Percentiles rank a stretch among this genome's conserved stretches.
phyloP scores from a whole-genome alignment of 1,284 basidiomycete species.

The Irpex lacteus region DNA sequence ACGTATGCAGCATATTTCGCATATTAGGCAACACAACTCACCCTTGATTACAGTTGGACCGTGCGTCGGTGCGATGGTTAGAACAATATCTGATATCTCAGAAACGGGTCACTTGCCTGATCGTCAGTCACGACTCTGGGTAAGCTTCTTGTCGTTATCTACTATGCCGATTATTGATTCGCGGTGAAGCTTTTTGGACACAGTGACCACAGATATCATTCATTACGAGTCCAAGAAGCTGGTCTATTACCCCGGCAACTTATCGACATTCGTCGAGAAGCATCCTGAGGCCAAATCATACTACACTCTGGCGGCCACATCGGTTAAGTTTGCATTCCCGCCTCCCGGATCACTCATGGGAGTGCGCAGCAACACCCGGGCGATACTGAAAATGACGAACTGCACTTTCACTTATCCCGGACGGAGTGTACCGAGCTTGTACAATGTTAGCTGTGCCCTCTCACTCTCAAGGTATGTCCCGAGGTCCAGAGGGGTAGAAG shows the following conservation, averaged over 20 bases:
- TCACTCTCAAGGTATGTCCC: slow-evolving; percentile 77
- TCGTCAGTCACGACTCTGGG: slow-evolving; percentile 98
- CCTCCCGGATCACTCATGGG: slow-evolving; percentile 97
- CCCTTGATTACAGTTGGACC: slow-evolving; percentile 63
- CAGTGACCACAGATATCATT: slow-evolving; percentile 96
- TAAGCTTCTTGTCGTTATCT: slow-evolving; percentile 33
- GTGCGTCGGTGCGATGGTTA: slow-evolving; percentile 89
- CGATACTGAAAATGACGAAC: slow-evolving; percentile 91
- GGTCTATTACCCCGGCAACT: slow-evolving; percentile 93
- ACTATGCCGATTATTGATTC: not conserved
- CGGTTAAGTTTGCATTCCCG: slow-evolving; percentile 96
- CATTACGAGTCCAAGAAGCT: slow-evolving; percentile 98
- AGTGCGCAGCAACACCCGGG: slow-evolving; percentile 94
- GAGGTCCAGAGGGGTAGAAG: slow-evolving; percentile 13
- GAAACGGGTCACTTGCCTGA: slow-evolving; percentile 86
- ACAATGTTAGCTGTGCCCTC: slow-evolving; percentile 89
- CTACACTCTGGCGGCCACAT: slow-evolving; percentile 94
- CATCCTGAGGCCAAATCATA: slow-evolving; percentile 97
- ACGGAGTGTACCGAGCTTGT: slow-evolving; percentile 77
- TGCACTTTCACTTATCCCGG: slow-evolving; percentile 98
- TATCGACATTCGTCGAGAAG: slow-evolving; percentile 87
- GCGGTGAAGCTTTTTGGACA: slow-evolving; percentile 81
- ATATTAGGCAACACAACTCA: slow-evolving; percentile 1
- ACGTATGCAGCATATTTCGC: slow-evolving; percentile 49
- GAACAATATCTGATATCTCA: slow-evolving; percentile 87